These are phyloP conservation scores for Loxodes magnus DNA, from an alignment of 73 alveolate genomes.

Conservation along the genomic window DNA sequence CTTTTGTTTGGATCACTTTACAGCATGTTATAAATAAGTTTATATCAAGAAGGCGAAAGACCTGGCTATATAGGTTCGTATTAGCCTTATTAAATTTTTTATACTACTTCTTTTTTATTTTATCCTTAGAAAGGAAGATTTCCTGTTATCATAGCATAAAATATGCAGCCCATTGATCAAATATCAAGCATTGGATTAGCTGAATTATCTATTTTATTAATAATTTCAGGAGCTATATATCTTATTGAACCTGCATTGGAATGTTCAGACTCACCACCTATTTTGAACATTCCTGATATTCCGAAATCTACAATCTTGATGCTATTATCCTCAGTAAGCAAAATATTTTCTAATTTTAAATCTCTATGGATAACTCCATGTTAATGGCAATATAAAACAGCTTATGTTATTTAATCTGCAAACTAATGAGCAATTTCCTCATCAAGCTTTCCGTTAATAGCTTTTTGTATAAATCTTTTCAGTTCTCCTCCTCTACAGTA, in stretches of 20 bases:
- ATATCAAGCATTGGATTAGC: constrained; percentile 24
- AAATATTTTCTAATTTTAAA: constrained; percentile 74
- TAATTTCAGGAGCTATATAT: constrained; percentile 39
- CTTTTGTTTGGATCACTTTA: no score
- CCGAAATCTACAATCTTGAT: constrained; percentile 26
- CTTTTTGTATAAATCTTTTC: constrained; percentile 31
- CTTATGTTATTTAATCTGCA: constrained; percentile 54
- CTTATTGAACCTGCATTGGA: constrained; percentile 34
- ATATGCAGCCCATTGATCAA: constrained; percentile 37
- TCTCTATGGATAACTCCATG: constrained; percentile 86
- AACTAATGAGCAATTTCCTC: constrained; percentile 66
- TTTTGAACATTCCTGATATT: constrained; percentile 24
- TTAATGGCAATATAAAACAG: constrained; percentile 73
- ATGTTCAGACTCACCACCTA: constrained; percentile 19
- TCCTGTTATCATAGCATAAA: constrained; percentile 33
- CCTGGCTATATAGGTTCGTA: no score
- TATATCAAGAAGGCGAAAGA: no score
- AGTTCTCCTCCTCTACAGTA: constrained; percentile 76
- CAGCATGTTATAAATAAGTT: no score
- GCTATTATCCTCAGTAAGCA: constrained; percentile 8
- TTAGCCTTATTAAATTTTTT: no score
- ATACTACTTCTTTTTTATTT: no score
- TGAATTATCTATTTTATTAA: constrained; percentile 19
- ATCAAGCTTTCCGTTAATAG: constrained; percentile 38
- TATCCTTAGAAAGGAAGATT: constrained; percentile 45